Evolutionary conservation across 768 basidiomycete genomes (phyloP).

Genomic region (Rickenella mellea): DNA sequence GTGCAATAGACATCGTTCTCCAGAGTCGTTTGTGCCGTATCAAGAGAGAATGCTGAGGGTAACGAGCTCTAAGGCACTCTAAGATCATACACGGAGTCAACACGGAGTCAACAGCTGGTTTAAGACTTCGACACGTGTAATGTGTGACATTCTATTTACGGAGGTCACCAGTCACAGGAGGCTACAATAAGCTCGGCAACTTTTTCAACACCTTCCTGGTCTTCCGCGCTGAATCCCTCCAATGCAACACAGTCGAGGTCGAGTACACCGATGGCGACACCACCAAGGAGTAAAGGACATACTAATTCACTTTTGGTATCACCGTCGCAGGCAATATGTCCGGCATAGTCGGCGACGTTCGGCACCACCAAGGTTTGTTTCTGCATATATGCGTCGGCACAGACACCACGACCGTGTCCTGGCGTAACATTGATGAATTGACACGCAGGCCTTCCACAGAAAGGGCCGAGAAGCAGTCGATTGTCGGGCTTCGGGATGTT

Average conservation of each 20-base stretch:
- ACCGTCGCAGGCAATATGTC: slow-evolving; percentile 92
- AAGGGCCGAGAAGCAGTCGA: slow-evolving; percentile 65
- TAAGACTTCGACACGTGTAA: background rate
- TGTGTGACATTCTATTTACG: slow-evolving; percentile 10
- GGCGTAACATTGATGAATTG: slow-evolving; percentile 59
- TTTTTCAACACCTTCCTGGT: slow-evolving; percentile 65
- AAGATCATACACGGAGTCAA: background rate
- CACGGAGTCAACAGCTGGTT: background rate
- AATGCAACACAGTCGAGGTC: slow-evolving; percentile 79
- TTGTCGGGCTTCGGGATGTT: slow-evolving; percentile 8
- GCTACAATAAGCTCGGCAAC: slow-evolving; percentile 58
- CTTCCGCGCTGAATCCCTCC: slow-evolving; percentile 67
- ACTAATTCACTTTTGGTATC: slow-evolving; percentile 89
- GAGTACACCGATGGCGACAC: slow-evolving; percentile 35
- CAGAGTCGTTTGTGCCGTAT: background rate
- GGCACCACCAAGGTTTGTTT: slow-evolving; percentile 54
- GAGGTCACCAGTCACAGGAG: slow-evolving; percentile 65
- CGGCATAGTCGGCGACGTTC: slow-evolving; percentile 75
- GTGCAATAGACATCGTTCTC: background rate
- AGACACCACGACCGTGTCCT: slow-evolving; percentile 64
- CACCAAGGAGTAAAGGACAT: slow-evolving; percentile 50
- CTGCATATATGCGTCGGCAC: slow-evolving; percentile 66
- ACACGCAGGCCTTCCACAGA: slow-evolving; percentile 88
- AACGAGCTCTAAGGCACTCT: background rate
- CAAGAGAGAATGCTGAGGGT: background rate